Conservation (phyloP, 495 filamentous ascomycete species). For the Talaromyces borbonicus region DNA sequence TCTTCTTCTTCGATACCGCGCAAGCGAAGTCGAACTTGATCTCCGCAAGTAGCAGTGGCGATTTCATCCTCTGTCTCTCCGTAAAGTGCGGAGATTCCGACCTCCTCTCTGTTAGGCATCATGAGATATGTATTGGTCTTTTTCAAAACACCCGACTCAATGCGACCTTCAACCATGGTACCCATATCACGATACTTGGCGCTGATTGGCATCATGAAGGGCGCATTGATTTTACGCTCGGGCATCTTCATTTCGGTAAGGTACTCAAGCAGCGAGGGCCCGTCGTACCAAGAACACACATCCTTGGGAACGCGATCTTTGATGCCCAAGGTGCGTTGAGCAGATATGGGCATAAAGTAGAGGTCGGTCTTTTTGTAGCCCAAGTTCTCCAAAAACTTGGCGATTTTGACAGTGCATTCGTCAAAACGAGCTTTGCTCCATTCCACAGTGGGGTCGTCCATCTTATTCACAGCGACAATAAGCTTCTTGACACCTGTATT, state of each 20-base stretch:
- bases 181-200: slow-evolving; percentile 97
- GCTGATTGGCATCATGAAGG: slow-evolving; percentile 98
- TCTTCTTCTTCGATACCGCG: slow-evolving; percentile 97
- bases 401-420: slow-evolving; percentile 84
- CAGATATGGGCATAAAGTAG: slow-evolving; percentile 92
- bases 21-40: slow-evolving; percentile 87
- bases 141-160: slow-evolving; percentile 86
- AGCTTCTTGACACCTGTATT: slow-evolving; percentile 97
- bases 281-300: slow-evolving; percentile 73
- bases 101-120: slow-evolving; percentile 86
- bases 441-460: slow-evolving; percentile 93
- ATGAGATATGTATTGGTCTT: slow-evolving; percentile 75
- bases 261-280: slow-evolving; percentile 91
- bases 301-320: slow-evolving; percentile 76
- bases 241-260: slow-evolving; percentile 83
- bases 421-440: slow-evolving; percentile 89
- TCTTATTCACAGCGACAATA: slow-evolving; percentile 91
- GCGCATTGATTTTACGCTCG: slow-evolving; percentile 92
- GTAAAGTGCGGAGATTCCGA: slow-evolving; percentile 74
- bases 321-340: slow-evolving; percentile 74
- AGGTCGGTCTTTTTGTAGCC: slow-evolving; percentile 94
- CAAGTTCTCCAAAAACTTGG: slow-evolving; percentile 76
- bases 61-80: slow-evolving; percentile 96
- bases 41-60: slow-evolving; percentile 67
- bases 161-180: slow-evolving; percentile 94